These are phyloP conservation scores for Acer saccharum DNA, from an alignment of 345 rosid species.

Conservation along the genomic window DNA sequence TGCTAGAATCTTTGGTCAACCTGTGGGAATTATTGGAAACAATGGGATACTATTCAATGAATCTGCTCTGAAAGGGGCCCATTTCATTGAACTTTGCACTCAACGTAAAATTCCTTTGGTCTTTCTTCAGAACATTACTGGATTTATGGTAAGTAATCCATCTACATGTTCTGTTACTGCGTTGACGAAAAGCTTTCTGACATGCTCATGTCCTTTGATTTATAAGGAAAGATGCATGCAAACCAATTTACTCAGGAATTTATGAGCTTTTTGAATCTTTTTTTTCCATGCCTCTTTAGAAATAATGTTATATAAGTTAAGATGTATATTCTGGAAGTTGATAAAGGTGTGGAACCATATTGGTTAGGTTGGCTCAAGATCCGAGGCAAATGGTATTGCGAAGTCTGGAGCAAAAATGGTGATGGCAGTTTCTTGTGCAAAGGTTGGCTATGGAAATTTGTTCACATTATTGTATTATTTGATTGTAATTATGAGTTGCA, in stretches of 20 bases:
- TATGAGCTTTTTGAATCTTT: not conserved
- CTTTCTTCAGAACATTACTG: slow-evolving; percentile 95
- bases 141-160: slow-evolving; percentile 71
- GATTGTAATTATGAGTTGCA: not conserved
- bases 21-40: slow-evolving; percentile 90
- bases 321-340: not conserved
- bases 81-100: slow-evolving; percentile 85
- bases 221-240: not conserved
- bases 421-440: slow-evolving; percentile 98
- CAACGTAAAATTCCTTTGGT: slow-evolving; percentile 89
- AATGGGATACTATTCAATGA: slow-evolving; percentile 90
- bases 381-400: slow-evolving; percentile 97
- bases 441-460: slow-evolving; percentile 45
- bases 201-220: not conserved
- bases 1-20: slow-evolving; percentile 79
- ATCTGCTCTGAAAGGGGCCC: slow-evolving; percentile 97
- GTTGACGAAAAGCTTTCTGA: slow-evolving; percentile 2
- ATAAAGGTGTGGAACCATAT: not conserved
- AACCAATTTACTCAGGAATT: not conserved
- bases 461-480: not conserved
- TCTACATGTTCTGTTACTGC: slow-evolving; percentile 6
- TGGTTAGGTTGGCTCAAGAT: slow-evolving; percentile 86
- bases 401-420: slow-evolving; percentile 99
- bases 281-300: slow-evolving; percentile 4
- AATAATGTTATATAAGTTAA: not conserved